A percentile compares a stretch with the other conserved stretches of the same genome.
Conservation (phyloP, 2,329 filamentous ascomycete genomes). For the Sclerotinia sclerotiorum region DNA sequence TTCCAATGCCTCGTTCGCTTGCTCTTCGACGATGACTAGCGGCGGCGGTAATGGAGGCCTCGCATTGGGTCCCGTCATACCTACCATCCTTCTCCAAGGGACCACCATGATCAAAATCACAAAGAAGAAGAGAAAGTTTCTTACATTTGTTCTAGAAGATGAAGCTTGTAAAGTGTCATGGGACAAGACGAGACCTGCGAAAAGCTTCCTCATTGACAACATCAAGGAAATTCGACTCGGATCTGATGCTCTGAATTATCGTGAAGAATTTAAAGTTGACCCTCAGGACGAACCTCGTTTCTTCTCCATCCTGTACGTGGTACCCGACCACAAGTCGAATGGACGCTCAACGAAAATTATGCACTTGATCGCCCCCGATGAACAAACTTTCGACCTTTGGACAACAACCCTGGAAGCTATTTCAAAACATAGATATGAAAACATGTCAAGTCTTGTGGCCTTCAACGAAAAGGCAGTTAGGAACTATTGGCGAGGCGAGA, state of each 20-base stretch:
- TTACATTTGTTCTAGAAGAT: constrained; percentile 72
- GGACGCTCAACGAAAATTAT: constrained; percentile 71
- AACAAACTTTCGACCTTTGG: constrained; percentile 74
- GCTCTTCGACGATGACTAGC: constrained; percentile 42
- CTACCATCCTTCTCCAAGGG: constrained; percentile 73
- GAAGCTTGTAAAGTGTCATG: constrained; percentile 85
- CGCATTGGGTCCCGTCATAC: constrained; percentile 68
- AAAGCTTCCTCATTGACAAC: constrained; percentile 91
- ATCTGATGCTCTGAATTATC: constrained; percentile 82
- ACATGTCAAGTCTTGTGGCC: constrained; percentile 85
- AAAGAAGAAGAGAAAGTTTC: constrained; percentile 75
- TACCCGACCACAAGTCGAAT: constrained; percentile 70
- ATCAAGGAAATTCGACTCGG: constrained; percentile 87
- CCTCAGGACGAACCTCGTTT: constrained; percentile 69
- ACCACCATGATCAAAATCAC: constrained; percentile 80
- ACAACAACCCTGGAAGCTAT: constrained; percentile 80
- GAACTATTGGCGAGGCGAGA: constrained; percentile 83
- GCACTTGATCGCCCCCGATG: constrained; percentile 79
- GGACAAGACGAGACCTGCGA: constrained; percentile 75
- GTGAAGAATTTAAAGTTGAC: constrained; percentile 74
- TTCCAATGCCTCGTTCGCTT: constrained; percentile 48
- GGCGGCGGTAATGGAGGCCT: constrained; percentile 39
- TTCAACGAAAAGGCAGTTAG: constrained; percentile 81
- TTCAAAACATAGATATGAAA: constrained; percentile 79
- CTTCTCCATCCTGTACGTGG: constrained; percentile 87